phyloP scores from a whole-genome alignment of 257 asterid genomes.

The Catharanthus roseus region DNA sequence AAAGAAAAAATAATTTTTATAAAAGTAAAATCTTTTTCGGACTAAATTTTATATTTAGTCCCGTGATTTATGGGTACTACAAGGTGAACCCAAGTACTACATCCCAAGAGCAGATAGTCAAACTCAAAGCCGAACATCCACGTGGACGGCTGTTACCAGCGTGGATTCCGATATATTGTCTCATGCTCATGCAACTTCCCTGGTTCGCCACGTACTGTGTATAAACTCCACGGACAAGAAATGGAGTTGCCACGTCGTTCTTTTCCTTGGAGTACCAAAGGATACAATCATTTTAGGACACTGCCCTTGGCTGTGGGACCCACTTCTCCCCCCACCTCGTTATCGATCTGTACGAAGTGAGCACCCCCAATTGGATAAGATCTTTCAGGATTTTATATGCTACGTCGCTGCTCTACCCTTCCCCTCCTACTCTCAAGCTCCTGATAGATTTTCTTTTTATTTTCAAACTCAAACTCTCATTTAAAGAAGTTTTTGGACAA shows the following conservation, averaged over 20 bases:
- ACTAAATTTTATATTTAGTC: too few species aligned
- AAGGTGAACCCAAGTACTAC: too few species aligned
- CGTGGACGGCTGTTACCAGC: neutral
- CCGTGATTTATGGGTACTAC: too few species aligned
- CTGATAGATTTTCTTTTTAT: too few species aligned
- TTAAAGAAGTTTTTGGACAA: too few species aligned
- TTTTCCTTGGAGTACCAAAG: neutral
- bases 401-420: neutral
- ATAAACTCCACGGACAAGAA: neutral
- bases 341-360: slow-evolving; percentile 10
- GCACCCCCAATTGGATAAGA: slow-evolving; percentile 18
- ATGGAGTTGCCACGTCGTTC: neutral
- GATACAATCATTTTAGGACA: slow-evolving; percentile 2
- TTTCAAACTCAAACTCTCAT: too few species aligned
- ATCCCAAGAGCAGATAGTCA: too few species aligned
- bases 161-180: neutral
- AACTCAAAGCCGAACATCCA: neutral
- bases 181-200: neutral
- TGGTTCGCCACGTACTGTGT: slow-evolving; percentile 14
- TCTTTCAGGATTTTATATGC: slow-evolving; percentile 2
- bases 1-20: too few species aligned
- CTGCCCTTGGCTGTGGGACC: slow-evolving; percentile 7
- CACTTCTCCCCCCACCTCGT: slow-evolving; percentile 5
- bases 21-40: too few species aligned
- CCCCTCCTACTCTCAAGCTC: neutral